These are phyloP conservation scores for Fusarium dimerum DNA, from an alignment of 2,329 filamentous ascomycete genomes.

Conservation along the genomic window DNA sequence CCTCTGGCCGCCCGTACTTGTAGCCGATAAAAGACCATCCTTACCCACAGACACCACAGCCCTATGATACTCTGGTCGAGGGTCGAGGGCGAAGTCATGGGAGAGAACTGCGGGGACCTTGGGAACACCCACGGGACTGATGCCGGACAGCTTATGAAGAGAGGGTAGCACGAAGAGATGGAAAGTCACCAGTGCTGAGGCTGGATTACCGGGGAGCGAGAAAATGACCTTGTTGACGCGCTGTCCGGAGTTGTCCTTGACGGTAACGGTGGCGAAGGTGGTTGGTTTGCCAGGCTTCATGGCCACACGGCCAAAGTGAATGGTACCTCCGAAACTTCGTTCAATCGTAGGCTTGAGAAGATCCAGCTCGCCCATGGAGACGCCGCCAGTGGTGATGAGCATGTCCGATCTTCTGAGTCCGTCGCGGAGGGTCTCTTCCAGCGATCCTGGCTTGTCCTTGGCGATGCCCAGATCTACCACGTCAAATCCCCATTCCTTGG, in stretches of 20 bases:
- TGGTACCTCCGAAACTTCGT: slow-evolving; percentile 82
- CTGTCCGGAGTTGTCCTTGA: slow-evolving; percentile 59
- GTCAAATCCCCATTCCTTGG: slow-evolving; percentile 72
- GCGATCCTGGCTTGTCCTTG: slow-evolving; percentile 67
- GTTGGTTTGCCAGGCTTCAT: slow-evolving; percentile 99
- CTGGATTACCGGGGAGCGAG: slow-evolving; percentile 90
- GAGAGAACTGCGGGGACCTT: slow-evolving; percentile 70
- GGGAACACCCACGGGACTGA: slow-evolving; percentile 68
- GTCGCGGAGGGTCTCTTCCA: slow-evolving; percentile 76
- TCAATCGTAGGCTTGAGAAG: slow-evolving; percentile 96
- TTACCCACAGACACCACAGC: slow-evolving; percentile 66
- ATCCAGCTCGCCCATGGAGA: slow-evolving; percentile 97
- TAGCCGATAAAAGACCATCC: slow-evolving; percentile 71
- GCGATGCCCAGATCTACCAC: slow-evolving; percentile 86
- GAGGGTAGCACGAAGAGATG: slow-evolving; percentile 92
- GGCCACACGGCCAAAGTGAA: slow-evolving; percentile 92
- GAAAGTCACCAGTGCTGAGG: slow-evolving; percentile 88
- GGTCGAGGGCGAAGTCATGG: slow-evolving; percentile 74
- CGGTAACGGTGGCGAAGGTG: slow-evolving; percentile 87
- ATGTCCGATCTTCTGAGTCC: slow-evolving; percentile 76
- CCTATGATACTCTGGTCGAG: slow-evolving; percentile 89
- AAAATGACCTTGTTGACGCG: slow-evolving; percentile 74
- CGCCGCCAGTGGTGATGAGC: slow-evolving; percentile 88
- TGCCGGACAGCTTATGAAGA: slow-evolving; percentile 74
- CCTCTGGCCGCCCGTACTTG: slow-evolving; percentile 85